Base-by-base conservation (phyloP, 331 rosid genomes). In the Cydonia oblonga region DNA sequence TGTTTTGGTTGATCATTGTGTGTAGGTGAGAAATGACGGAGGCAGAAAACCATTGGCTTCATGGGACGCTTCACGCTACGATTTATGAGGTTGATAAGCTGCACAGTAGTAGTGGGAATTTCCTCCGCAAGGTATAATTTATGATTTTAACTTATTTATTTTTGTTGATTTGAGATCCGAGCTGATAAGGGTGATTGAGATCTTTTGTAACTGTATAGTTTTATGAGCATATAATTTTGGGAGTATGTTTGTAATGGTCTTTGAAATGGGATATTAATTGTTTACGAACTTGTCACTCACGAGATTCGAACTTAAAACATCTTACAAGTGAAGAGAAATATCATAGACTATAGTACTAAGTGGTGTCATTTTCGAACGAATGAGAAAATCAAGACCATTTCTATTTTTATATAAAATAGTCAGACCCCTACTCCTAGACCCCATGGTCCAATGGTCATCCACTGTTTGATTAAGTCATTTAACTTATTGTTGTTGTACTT, bases 11-110 rank as follows among this genome's bases (percentile, higher is more conserved):
- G 71, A 61, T 69, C 79, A 3, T 56, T 29, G 59, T 26, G 9
- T 81, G 74, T 68, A 95, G 98, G 87, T 85, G 84, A 79, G 68
- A 82, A 77, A 95, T 95, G 99, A 91, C 93, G 40, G 85, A 86
- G 72, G 84, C 90, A 90, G 87, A 92, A 19, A 82, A 81, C 59
- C 84, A 66, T 74, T 82, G 83, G 83, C 91, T 95, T 57, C 99
- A 95, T 59, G 99, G 99, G 0, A 91, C 87, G 74, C 97, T 95
- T 63, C 99, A 95, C 58, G 99, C 73, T 42, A 91, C 99, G 61
- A 76, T 95, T 85, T 89, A 63, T 38, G 99, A 91, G 88, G 89
- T 95, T 9, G 97, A 91, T 69, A 79, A 22, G 71, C 80, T 95
- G 75, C 73, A 78, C 5, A 32, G 59, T 9, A 83, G 82, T 8